Evolutionary conservation across 495 filamentous ascomycete genomes (phyloP).

Genomic region (Aspergillus indologenus): DNA sequence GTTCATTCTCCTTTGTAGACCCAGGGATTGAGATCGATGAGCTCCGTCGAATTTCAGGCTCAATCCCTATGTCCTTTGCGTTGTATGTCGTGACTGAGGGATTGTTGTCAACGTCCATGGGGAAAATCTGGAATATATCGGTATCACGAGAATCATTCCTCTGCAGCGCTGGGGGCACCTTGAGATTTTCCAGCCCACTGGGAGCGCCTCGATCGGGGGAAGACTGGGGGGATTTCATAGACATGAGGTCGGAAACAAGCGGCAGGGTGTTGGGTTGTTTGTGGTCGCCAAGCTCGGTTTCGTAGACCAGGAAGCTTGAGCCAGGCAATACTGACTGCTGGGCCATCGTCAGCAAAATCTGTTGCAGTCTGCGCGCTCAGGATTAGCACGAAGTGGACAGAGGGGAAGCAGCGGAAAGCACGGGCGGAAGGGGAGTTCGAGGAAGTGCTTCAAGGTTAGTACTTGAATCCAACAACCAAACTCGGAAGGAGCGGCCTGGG

Average conservation of each 20-base stretch:
- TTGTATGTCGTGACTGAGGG: background rate
- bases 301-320: background rate
- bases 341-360: background rate
- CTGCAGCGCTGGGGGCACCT: background rate
- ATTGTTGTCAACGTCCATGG: conserved; percentile 5
- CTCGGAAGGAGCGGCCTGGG: conserved; percentile 10
- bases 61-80: background rate
- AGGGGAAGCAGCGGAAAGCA: too few species aligned
- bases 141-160: background rate
- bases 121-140: conserved; percentile 1
- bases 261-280: background rate
- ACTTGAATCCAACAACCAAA: background rate
- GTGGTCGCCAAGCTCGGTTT: background rate
- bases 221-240: background rate
- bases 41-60: background rate
- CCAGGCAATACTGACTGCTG: background rate
- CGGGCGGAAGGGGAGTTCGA: too few species aligned
- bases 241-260: background rate
- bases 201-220: background rate
- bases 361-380: background rate
- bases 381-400: background rate
- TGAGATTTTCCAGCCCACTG: background rate
- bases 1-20: background rate
- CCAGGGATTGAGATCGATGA: background rate
- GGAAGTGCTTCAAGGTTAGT: too few species aligned